phyloP scores from a whole-genome alignment of 495 filamentous ascomycete species.

The Sporormia fimetaria region DNA sequence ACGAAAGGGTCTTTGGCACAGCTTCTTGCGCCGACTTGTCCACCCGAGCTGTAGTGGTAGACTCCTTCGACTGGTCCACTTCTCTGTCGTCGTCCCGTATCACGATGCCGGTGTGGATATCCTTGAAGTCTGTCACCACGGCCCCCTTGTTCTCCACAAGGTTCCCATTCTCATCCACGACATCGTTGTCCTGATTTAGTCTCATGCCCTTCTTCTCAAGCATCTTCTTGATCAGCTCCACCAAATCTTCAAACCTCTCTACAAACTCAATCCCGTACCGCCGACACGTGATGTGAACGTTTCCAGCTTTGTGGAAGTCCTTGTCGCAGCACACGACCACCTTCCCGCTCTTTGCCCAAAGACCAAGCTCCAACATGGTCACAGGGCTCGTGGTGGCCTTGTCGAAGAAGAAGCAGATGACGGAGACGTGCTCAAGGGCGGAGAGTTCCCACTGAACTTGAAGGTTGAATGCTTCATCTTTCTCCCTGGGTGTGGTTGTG shows the following conservation, averaged over 20 bases:
- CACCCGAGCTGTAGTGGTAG: no score
- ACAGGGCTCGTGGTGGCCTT: conserved; percentile 37
- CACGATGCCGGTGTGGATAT: no score
- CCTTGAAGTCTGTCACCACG: no score
- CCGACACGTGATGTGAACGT: conserved; percentile 44
- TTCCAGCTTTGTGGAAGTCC: conserved; percentile 45
- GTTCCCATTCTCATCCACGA: neutral
- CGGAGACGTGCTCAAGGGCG: conserved; percentile 40
- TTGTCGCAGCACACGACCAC: conserved; percentile 41
- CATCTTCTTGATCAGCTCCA: conserved; percentile 7
- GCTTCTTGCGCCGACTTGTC: no score
- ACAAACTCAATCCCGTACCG: conserved; percentile 34
- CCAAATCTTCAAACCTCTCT: conserved; percentile 30
- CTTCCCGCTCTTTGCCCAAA: conserved; percentile 38
- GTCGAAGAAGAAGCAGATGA: conserved; percentile 47
- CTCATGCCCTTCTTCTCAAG: conserved; percentile 5
- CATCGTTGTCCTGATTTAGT: neutral
- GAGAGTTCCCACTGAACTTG: conserved; percentile 52
- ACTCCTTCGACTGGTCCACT: no score
- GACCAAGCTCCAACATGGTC: conserved; percentile 43
- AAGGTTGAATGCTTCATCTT: conserved; percentile 35
- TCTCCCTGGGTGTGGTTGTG: conserved; percentile 39
- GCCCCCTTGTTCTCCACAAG: no score
- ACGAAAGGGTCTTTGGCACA: no score
- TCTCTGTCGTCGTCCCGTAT: no score